phyloP scores from a whole-genome alignment of 805 yeast species.

The Candida stauntonica region DNA sequence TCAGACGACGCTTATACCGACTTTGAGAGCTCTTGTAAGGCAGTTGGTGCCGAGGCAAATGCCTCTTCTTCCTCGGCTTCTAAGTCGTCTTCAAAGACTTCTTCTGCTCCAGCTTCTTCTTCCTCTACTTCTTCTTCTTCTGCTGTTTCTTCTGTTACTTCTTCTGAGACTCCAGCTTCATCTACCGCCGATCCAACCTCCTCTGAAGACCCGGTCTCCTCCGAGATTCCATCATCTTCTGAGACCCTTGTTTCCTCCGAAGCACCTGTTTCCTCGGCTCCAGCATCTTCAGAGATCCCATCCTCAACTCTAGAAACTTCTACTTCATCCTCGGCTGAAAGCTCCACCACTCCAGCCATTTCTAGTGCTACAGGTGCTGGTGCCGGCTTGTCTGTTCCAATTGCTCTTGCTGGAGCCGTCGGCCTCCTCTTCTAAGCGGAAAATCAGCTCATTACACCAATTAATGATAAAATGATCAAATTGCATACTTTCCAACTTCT shows the following conservation, averaged over 20 bases:
- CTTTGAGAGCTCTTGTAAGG: slow-evolving; percentile 51
- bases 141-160: background rate
- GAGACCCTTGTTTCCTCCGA: background rate
- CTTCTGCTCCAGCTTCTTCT: background rate
- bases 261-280: background rate
- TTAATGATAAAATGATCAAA: no score
- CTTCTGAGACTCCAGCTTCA: background rate
- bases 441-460: background rate
- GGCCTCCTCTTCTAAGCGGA: background rate
- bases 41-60: slow-evolving; percentile 33
- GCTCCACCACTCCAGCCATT: background rate
- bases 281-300: background rate
- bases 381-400: background rate
- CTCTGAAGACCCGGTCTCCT: background rate
- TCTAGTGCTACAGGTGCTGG: background rate
- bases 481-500: no score
- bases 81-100: background rate
- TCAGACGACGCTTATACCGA: slow-evolving; percentile 55
- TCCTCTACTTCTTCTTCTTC: background rate
- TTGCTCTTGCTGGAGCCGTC: background rate
- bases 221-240: background rate
- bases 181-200: background rate
- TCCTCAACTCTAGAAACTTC: background rate
- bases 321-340: background rate
- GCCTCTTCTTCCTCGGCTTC: background rate